phyloP scores from a whole-genome alignment of 2,329 filamentous ascomycete species.

The Fonsecaea erecta region DNA sequence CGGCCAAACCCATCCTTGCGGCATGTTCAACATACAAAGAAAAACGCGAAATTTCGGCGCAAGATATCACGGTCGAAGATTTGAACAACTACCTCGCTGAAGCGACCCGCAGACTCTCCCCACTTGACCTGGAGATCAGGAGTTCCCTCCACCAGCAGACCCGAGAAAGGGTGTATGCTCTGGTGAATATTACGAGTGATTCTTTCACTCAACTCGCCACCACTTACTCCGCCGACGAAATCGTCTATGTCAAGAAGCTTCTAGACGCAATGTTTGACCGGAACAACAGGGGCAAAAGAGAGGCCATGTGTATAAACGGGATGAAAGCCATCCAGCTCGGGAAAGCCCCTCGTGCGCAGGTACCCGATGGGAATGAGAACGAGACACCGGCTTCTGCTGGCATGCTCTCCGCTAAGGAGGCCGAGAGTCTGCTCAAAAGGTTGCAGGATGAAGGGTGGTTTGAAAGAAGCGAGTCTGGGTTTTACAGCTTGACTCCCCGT shows the following conservation, averaged over 20 bases:
- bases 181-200: constrained; percentile 89
- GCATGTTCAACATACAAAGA: constrained; percentile 70
- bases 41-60: constrained; percentile 54
- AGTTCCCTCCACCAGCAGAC: constrained; percentile 70
- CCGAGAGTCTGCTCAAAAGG: constrained; percentile 70
- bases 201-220: constrained; percentile 85
- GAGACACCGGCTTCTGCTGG: constrained; percentile 44
- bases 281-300: constrained; percentile 77
- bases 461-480: constrained; percentile 71
- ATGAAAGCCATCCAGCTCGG: constrained; percentile 77
- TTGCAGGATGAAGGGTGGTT: constrained; percentile 85
- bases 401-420: constrained; percentile 73
- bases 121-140: constrained; percentile 87
- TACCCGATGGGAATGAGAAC: constrained; percentile 39
- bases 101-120: constrained; percentile 73
- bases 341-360: constrained; percentile 49
- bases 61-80: constrained; percentile 70
- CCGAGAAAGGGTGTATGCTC: constrained; percentile 72
- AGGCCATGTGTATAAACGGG: constrained; percentile 79
- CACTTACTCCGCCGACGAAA: constrained; percentile 77
- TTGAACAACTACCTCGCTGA: constrained; percentile 71
- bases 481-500: constrained; percentile 76
- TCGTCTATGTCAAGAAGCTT: constrained; percentile 84
- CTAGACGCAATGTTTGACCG: constrained; percentile 91
- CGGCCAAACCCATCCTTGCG: constrained; percentile 75